Percentiles rank a stretch among this genome's conserved stretches.
These are phyloP conservation scores for Mucor irregularis DNA, from an alignment of 371 early-diverging fungal species.

Conservation along the genomic window DNA sequence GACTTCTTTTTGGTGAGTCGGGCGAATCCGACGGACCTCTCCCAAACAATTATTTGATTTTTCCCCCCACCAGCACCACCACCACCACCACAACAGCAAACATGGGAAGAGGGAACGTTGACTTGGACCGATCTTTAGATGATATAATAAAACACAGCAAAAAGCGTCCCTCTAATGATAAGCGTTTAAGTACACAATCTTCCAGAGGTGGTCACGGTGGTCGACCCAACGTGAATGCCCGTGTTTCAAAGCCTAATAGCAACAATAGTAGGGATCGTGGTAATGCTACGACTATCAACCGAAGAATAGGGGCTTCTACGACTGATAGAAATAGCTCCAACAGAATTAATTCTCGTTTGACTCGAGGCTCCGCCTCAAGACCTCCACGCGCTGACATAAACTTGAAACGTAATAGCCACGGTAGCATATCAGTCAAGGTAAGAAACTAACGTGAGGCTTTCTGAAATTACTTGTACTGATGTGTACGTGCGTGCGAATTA, in stretches of 20 bases:
- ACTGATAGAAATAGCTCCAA: not conserved
- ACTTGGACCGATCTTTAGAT: conserved; percentile 21
- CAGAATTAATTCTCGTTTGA: conserved; percentile 4
- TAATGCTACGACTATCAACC: not conserved
- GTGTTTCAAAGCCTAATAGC: not conserved
- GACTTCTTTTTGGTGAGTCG: no score
- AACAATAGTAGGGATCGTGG: not conserved
- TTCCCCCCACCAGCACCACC: no score
- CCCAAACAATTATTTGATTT: no score
- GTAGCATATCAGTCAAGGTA: not conserved
- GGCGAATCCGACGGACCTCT: no score
- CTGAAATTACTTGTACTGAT: no score
- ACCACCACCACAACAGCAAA: no score
- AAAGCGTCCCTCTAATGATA: no score
- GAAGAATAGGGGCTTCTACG: not conserved
- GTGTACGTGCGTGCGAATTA: no score
- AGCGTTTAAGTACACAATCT: no score
- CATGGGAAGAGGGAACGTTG: conserved; percentile 8
- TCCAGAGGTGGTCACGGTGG: not conserved
- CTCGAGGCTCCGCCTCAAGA: not conserved
- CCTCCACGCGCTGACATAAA: conserved; percentile 4
- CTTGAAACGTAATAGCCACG: not conserved
- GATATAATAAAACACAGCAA: conserved; percentile 16
- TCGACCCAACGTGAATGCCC: not conserved
- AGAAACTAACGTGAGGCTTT: not conserved